Evolutionary conservation across 169 alveolate species (phyloP).

Genomic region (Cryptosporidium andersoni): DNA sequence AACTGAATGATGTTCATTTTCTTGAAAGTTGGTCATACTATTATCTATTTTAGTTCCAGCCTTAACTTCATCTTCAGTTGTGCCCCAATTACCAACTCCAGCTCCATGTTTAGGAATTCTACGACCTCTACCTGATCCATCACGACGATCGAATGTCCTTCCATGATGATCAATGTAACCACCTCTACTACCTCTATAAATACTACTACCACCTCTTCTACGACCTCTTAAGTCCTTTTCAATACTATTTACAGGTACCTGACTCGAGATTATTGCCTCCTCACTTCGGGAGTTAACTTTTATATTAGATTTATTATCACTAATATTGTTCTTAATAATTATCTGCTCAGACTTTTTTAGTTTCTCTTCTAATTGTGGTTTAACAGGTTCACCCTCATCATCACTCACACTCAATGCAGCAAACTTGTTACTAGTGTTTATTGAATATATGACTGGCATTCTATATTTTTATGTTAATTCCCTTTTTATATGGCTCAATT

Average conservation of each 20-base stretch:
- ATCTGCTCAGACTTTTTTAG: too few relatives aligned
- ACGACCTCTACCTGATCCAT: conserved; percentile 61
- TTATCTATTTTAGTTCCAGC: not conserved
- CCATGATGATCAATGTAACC: conserved; percentile 44
- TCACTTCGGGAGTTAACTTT: not conserved
- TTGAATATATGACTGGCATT: conserved; percentile 61
- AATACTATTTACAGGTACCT: not conserved
- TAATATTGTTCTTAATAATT: too few relatives aligned
- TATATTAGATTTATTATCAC: conserved; percentile 5
- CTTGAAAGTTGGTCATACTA: not conserved
- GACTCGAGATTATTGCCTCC: not conserved
- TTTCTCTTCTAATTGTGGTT: conserved; percentile 7
- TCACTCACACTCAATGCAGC: conserved; percentile 67
- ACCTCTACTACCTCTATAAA: conserved; percentile 70
- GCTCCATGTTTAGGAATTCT: conserved; percentile 22
- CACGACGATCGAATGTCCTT: conserved; percentile 59
- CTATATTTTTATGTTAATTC: not conserved
- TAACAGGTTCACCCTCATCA: conserved; percentile 26
- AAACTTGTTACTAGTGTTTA: conserved; percentile 64
- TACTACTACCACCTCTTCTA: conserved; percentile 20
- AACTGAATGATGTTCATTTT: not conserved
- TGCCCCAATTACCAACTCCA: not conserved
- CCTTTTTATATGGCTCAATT: not conserved
- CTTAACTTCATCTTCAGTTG: conserved; percentile 4
- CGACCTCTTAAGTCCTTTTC: conserved; percentile 3